Conservation (phyloP, 768 basidiomycete genomes). For the Cystobasidium onofrii region DNA sequence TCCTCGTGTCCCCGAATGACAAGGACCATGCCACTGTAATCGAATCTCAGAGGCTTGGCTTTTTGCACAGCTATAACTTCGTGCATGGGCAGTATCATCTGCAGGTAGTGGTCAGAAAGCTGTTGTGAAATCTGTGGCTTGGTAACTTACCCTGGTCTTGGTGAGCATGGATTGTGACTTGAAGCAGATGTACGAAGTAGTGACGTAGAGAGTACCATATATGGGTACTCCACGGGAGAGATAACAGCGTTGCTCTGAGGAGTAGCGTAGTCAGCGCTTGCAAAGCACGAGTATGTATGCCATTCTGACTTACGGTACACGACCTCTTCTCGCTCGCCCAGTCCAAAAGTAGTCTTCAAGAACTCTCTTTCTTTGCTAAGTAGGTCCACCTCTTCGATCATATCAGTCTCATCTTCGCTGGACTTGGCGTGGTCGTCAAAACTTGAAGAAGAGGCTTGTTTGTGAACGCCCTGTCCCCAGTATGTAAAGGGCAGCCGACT, state of each 20-base stretch:
- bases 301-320: background rate
- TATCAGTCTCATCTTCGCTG: background rate
- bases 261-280: background rate
- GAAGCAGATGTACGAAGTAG: conserved; percentile 90
- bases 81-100: conserved; percentile 92
- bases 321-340: background rate
- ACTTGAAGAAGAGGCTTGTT: background rate
- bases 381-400: background rate
- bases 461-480: background rate
- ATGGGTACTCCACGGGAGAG: conserved; percentile 82
- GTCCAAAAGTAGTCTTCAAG: background rate
- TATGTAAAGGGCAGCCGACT: background rate
- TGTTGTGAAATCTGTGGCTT: background rate
- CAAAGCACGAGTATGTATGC: background rate
- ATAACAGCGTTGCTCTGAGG: conserved; percentile 80
- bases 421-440: background rate
- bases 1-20: conserved; percentile 95
- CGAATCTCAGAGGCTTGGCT: conserved; percentile 78
- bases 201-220: conserved; percentile 77
- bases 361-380: background rate
- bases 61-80: conserved; percentile 78
- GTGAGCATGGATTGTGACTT: conserved; percentile 72
- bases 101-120: background rate
- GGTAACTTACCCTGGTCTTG: conserved; percentile 64
- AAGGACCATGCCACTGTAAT: conserved; percentile 77